phyloP scores from a whole-genome alignment of 2,329 filamentous ascomycete species.

The Sporothrix euskadiensis region DNA sequence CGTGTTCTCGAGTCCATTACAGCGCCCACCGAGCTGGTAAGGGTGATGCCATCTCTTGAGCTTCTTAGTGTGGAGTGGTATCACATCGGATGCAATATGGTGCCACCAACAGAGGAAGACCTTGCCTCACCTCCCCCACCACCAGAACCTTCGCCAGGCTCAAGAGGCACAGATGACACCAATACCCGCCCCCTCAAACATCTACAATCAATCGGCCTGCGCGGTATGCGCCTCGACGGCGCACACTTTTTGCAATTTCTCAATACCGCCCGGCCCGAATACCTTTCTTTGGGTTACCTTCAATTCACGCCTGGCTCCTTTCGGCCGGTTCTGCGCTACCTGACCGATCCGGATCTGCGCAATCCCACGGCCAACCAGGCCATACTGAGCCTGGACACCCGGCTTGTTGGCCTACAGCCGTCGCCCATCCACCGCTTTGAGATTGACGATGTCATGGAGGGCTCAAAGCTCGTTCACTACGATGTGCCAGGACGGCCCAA shows the following conservation, averaged over 20 bases:
- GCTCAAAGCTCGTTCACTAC: slow-evolving; percentile 3
- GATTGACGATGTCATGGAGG: slow-evolving; percentile 19
- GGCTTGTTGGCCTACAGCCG: not conserved
- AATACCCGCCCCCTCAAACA: not conserved
- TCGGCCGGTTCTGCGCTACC: not conserved
- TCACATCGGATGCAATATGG: not conserved
- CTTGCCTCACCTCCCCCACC: not conserved
- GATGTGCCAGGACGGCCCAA: not conserved
- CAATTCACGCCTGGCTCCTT: not conserved
- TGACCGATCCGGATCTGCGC: slow-evolving; percentile 18
- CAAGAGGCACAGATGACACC: not conserved
- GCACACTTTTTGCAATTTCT: not conserved
- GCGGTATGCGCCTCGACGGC: slow-evolving; percentile 7
- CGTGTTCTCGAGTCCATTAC: not conserved
- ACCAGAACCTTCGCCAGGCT: not conserved
- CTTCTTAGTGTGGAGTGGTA: slow-evolving; percentile 2
- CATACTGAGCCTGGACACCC: not conserved
- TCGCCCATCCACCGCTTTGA: slow-evolving; percentile 7
- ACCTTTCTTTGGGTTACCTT: not conserved
- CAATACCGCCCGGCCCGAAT: not conserved
- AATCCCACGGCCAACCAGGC: not conserved
- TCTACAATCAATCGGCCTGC: slow-evolving; percentile 12
- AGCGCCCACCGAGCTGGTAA: not conserved
- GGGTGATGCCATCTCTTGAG: slow-evolving; percentile 2
- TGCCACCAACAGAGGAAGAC: not conserved